phyloP scores from a whole-genome alignment of 768 basidiomycete species.

The Megacollybia marginata region DNA sequence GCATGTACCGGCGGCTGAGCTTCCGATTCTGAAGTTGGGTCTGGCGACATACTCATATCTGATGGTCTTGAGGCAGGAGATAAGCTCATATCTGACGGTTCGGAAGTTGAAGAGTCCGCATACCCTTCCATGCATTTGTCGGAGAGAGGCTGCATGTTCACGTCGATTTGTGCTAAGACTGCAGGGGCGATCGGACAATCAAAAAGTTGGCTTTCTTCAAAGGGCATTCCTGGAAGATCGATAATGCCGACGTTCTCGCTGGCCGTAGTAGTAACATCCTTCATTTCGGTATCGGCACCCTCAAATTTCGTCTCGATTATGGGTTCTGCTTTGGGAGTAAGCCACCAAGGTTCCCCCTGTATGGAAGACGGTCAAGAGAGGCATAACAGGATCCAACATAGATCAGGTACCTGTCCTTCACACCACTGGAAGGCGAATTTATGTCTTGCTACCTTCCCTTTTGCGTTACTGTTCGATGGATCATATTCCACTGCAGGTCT shows the following conservation, averaged over 20 bases:
- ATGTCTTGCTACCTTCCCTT: constrained; percentile 57
- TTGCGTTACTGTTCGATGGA: constrained; percentile 31
- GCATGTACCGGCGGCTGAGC: no score
- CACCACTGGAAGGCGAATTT: constrained; percentile 88
- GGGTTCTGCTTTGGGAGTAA: constrained; percentile 1
- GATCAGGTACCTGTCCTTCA: constrained; percentile 45
- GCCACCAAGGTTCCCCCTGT: constrained; percentile 45
- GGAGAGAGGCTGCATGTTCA: constrained; percentile 18
- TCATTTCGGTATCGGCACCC: background rate
- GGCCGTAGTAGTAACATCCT: background rate
- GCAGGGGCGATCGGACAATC: background rate
- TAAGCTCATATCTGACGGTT: no score
- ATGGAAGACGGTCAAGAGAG: background rate
- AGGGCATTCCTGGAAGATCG: background rate
- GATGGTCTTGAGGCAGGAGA: no score
- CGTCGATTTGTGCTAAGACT: background rate
- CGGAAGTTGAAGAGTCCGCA: no score
- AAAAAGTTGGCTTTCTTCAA: background rate
- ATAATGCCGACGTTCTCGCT: background rate
- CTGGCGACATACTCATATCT: no score
- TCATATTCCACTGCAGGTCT: constrained; percentile 53
- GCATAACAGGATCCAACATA: background rate
- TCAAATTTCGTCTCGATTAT: background rate
- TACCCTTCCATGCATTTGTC: constrained; percentile 6
- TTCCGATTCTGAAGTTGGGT: no score